These are phyloP conservation scores for Monosporascus sp. DNA, from an alignment of 2,329 filamentous ascomycete species.

Conservation along the genomic window DNA sequence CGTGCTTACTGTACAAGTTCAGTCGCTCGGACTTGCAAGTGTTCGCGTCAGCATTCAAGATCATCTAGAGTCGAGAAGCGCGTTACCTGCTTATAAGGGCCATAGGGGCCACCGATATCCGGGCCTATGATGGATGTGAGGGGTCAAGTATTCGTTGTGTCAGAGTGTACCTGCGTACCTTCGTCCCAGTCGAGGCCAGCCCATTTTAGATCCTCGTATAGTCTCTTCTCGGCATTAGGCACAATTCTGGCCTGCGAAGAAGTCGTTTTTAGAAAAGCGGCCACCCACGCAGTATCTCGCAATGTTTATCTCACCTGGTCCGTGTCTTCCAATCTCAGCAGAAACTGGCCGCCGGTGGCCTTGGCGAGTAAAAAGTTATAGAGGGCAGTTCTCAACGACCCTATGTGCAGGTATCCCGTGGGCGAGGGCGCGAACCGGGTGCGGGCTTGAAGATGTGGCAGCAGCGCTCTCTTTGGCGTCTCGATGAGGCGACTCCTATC, in stretches of 20 bases:
- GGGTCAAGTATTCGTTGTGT: constrained; percentile 5
- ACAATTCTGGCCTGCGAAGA: constrained; percentile 68
- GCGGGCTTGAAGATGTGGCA: constrained; percentile 56
- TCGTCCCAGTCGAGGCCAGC: constrained; percentile 91
- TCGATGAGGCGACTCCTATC: constrained; percentile 8
- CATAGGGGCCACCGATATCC: constrained; percentile 70
- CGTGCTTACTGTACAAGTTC: constrained; percentile 64
- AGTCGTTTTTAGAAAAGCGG: constrained; percentile 2
- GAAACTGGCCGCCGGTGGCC: constrained; percentile 81
- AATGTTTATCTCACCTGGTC: constrained; percentile 61
- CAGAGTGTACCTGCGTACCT: constrained; percentile 41
- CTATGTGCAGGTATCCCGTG: constrained; percentile 88
- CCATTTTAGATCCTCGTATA: constrained; percentile 81
- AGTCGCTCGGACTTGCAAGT: constrained; percentile 67
- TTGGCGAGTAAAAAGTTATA: constrained; percentile 92
- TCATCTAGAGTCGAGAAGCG: neutral
- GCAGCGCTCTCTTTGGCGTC: constrained; percentile 20
- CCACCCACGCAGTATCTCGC: neutral
- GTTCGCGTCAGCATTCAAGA: neutral
- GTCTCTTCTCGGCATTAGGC: constrained; percentile 66
- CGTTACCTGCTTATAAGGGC: constrained; percentile 76
- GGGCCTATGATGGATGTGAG: constrained; percentile 51
- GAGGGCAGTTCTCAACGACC: constrained; percentile 86
- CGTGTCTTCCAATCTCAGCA: constrained; percentile 90
- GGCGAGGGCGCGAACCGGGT: constrained; percentile 94